Percentiles rank a stretch among this genome's conserved stretches.
These are phyloP conservation scores for Suhomyces faveliae DNA, from an alignment of 805 yeast genomes.

Conservation along the genomic window DNA sequence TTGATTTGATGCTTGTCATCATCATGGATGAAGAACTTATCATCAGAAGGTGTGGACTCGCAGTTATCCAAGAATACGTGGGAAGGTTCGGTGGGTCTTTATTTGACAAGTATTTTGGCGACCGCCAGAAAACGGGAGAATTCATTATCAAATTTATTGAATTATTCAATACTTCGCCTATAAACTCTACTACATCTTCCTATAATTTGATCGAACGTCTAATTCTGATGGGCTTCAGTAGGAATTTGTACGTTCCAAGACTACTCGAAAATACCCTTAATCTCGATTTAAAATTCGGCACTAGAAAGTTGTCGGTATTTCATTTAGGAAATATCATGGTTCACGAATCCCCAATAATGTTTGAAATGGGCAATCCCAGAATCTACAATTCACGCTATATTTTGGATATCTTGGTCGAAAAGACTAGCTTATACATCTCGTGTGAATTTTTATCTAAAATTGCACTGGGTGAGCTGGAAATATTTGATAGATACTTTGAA, in stretches of 20 bases:
- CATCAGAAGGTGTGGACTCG: constrained; percentile 78
- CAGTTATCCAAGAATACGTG: constrained; percentile 80
- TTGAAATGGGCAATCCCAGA: not conserved
- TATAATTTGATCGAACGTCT: constrained; percentile 16
- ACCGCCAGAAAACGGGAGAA: constrained; percentile 20
- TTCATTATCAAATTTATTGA: constrained; percentile 56
- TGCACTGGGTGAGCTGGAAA: not conserved
- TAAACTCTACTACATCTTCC: constrained; percentile 19
- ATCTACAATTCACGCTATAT: not conserved
- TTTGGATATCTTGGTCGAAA: not conserved
- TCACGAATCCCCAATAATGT: not conserved
- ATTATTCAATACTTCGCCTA: constrained; percentile 46
- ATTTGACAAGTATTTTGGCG: constrained; percentile 21
- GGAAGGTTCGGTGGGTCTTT: constrained; percentile 64
- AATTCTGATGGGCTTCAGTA: constrained; percentile 24
- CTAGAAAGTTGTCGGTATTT: constrained; percentile 41
- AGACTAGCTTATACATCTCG: not conserved
- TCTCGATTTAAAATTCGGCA: constrained; percentile 35
- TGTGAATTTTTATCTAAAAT: not conserved
- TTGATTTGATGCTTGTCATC: constrained; percentile 48
- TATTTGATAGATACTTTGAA: not conserved
- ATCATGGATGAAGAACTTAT: constrained; percentile 73
- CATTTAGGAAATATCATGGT: constrained; percentile 23
- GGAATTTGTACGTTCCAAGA: constrained; percentile 25
- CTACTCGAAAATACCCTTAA: constrained; percentile 31